These are phyloP conservation scores for Setomelanomma holmii DNA, from an alignment of 2,329 filamentous ascomycete species.

Conservation along the genomic window DNA sequence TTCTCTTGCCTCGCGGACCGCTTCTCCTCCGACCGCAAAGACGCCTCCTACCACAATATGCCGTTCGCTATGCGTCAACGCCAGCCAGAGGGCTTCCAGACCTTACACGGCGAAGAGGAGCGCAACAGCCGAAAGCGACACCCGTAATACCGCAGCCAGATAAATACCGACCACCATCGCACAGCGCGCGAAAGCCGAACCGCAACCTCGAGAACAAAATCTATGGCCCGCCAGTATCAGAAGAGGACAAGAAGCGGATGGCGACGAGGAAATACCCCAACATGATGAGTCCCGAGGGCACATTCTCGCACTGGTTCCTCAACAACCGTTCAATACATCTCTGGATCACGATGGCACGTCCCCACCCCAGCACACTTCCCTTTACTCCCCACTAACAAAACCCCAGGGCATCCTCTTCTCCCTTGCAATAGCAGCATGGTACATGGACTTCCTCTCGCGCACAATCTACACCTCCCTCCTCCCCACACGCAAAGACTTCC, in stretches of 20 bases:
- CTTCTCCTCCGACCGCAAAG: slow-evolving; percentile 32
- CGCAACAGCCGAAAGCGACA: slow-evolving; percentile 50
- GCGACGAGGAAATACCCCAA: slow-evolving; percentile 79
- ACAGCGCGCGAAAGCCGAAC: slow-evolving; percentile 72
- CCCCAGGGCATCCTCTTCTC: slow-evolving; percentile 69
- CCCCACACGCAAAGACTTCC: slow-evolving; percentile 72
- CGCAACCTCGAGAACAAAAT: slow-evolving; percentile 64
- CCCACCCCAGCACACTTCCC: too few species aligned
- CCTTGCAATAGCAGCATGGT: slow-evolving; percentile 75
- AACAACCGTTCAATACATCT: slow-evolving; percentile 78
- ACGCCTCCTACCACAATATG: slow-evolving; percentile 23
- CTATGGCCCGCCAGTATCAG: slow-evolving; percentile 76
- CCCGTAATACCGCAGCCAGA: slow-evolving; percentile 79
- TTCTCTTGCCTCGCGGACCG: slow-evolving; percentile 39
- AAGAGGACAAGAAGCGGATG: slow-evolving; percentile 71
- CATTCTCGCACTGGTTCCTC: slow-evolving; percentile 84
- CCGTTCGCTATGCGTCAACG: slow-evolving; percentile 43
- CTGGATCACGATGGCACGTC: slow-evolving; percentile 79
- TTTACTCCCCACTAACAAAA: slow-evolving; percentile 1
- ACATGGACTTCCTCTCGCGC: slow-evolving; percentile 77
- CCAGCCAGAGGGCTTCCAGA: slow-evolving; percentile 37
- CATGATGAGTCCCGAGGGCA: slow-evolving; percentile 84
- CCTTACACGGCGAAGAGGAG: slow-evolving; percentile 34
- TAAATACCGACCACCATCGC: slow-evolving; percentile 91
- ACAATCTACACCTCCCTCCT: slow-evolving; percentile 83